Evolutionary conservation across 148 eudicot species (phyloP).

Genomic region (Vaccinium macrocarpon): DNA sequence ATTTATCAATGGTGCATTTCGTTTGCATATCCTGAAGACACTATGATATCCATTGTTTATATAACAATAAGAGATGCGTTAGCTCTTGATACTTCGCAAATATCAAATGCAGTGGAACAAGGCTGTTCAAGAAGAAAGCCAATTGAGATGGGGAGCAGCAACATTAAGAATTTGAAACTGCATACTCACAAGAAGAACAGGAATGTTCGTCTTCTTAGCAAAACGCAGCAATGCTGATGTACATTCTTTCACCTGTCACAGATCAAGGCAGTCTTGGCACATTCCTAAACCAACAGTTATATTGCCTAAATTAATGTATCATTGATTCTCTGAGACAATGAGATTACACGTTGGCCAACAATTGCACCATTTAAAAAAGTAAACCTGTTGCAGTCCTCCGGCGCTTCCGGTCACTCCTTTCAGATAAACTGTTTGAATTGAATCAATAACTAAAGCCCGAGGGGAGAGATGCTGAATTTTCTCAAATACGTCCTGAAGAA

Average conservation of each 20-base stretch:
- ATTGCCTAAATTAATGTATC: not conserved
- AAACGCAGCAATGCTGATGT: slow-evolving; percentile 87
- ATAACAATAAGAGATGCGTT: not conserved
- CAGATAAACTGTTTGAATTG: slow-evolving; percentile 88
- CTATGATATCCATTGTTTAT: not conserved
- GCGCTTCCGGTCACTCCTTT: slow-evolving; percentile 81
- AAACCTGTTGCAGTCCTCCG: slow-evolving; percentile 80
- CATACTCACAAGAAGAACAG: slow-evolving; percentile 73
- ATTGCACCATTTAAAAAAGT: slow-evolving; percentile 8
- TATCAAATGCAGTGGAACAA: not conserved
- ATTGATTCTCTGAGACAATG: not conserved
- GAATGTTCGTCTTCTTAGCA: slow-evolving; percentile 85
- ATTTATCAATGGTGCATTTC: not conserved
- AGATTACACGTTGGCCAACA: not conserved
- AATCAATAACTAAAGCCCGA: slow-evolving; percentile 81
- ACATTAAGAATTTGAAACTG: not conserved
- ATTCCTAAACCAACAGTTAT: not conserved
- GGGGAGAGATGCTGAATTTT: slow-evolving; percentile 61
- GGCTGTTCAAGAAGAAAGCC: not conserved
- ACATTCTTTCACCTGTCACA: slow-evolving; percentile 88
- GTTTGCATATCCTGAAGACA: not conserved
- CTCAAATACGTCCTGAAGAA: slow-evolving; percentile 68
- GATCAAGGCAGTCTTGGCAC: slow-evolving; percentile 7
- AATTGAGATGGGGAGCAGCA: not conserved
- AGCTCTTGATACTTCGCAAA: not conserved